A percentile compares a stretch with the other conserved stretches of the same genome.
Evolutionary conservation across 345 rosid genomes (phyloP).

Genomic region (Lepidium didymum): DNA sequence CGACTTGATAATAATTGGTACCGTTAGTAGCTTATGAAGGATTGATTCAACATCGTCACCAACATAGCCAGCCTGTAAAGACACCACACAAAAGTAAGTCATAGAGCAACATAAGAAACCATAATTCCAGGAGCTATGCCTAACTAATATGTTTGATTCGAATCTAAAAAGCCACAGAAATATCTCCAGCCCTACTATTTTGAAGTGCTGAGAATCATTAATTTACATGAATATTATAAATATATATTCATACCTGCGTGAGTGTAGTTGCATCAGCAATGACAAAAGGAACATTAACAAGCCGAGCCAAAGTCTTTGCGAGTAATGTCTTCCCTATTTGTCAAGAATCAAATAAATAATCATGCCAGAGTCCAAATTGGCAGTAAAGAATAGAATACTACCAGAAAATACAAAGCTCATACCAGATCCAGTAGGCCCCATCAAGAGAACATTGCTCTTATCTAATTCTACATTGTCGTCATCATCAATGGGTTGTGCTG

Average conservation of each 20-base stretch:
- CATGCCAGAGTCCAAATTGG: neutral
- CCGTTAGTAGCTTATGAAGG: conserved; percentile 73
- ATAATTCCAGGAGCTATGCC: neutral
- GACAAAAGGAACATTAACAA: conserved; percentile 80
- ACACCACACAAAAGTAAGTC: neutral
- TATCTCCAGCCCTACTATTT: neutral
- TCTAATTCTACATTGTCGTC: conserved; percentile 85
- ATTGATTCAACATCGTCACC: conserved; percentile 98
- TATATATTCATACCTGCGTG: conserved; percentile 57
- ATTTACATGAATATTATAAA: neutral
- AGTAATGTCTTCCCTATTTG: conserved; percentile 74
- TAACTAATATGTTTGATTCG: neutral
- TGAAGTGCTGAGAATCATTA: neutral
- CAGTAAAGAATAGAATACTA: neutral
- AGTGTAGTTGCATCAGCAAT: conserved; percentile 83
- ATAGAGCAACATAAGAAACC: neutral
- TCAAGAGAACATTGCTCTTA: conserved; percentile 90
- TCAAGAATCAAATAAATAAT: neutral
- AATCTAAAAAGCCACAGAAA: neutral
- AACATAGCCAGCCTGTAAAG: conserved; percentile 88
- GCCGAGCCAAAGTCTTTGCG: conserved; percentile 76
- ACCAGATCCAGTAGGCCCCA: conserved; percentile 99
- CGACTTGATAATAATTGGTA: conserved; percentile 18
- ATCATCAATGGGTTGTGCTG: conserved; percentile 56
- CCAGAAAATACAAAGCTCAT: conserved; percentile 8